Evolutionary conservation across 1,284 basidiomycete species (phyloP), one percentile per base, ranked within the genome.

Genomic region (Ceratobasidium sp.): DNA sequence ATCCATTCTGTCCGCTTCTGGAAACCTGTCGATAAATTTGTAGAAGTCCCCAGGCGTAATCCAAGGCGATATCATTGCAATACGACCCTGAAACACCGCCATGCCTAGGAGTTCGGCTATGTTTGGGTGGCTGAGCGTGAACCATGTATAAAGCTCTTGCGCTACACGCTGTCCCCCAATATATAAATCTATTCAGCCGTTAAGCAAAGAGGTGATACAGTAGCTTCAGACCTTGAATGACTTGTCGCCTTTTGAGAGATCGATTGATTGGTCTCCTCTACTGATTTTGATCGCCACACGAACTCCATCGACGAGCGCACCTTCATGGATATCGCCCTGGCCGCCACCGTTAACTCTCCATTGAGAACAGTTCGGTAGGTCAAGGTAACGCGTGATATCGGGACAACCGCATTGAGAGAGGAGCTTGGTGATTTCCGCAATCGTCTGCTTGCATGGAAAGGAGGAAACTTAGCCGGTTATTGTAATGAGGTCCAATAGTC

Each of bases 21-120:
- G 66, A 53, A 49, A 26, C 23, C 1, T 12, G n/a, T 9, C 3
- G 9, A 68, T n/a, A 23, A 28, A 68, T 4, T 68, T 23, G 42
- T 33, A 18, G n/a, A 68, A 18, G 26, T 51, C 28, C 18, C 66
- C 66, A 49, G n/a, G n/a, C 5, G 1, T 15, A 2, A 61, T 7
- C 60, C 60, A 61, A 33, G 26, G 28, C 6, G 60, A 61, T 15
- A 61, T 28, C 60, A 61, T 61, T n/a, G 60, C 60, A 18, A 61
- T 39, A 13, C 26, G 28, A 7, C 26, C 60, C 26, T 28, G 60
- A 26, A 61, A 61, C 13, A 33, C 26, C 1, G 60, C 60, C 26
- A 61, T 33, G 12, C 60, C 60, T 9, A 61, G 20, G 1, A 61
- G 20, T 9, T 1, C 6, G 15, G 39, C 60, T 33, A 61, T 15